Base-by-base conservation (phyloP, 2,329 filamentous ascomycete species). In the Arthroderma uncinatum region DNA sequence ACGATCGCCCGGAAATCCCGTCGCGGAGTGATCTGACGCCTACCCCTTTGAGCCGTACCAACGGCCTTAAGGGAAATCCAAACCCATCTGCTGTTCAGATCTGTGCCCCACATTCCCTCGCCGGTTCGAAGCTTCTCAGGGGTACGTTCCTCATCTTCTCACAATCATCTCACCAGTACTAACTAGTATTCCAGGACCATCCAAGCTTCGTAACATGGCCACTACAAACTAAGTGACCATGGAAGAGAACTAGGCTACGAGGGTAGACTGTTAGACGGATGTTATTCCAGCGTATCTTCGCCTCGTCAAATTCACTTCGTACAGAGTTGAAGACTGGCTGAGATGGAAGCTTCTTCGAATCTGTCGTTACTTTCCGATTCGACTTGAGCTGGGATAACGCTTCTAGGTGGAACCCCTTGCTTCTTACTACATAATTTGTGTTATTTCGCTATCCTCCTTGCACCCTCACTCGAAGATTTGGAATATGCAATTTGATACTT, bases 1-100 rank as follows among this genome's bases (percentile, higher is more conserved):
- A 86, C 83, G 79, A 79, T 79, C 79, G 80, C 85, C 86, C 78
- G 79, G 76, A 76, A 73, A 73, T 74, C 73, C 73, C 71, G 66
- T 67, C 70, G 67, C 70, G 70, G 73, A 76, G 75, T 72, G 70
- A 74, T 77, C 76, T 78, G 76, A 82, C 74, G 76, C 75, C 77
- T 77, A 71, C 73, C 76, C 77, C 70, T 60, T 63, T 70, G 64
- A 64, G 66, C 64, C 65, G 66, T 63, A 64, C 66, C 66, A 63
- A 67, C 65, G 66, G 66, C 66, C 68, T 64, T 64, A 57, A 66
- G 62, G 63, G 65, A 65, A 61, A 65, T 65, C 64, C 62, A 66
- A 63, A 66, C 65, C 64, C 63, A 65, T 63, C 63, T 64, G 63
- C 66, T 62, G 64, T 66, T 60, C 60, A 64, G 65, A 62, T 65